Percentiles rank a stretch among this genome's conserved stretches.
These are phyloP conservation scores for Myxozyma geophila DNA, from an alignment of 805 yeast genomes.

Conservation along the genomic window DNA sequence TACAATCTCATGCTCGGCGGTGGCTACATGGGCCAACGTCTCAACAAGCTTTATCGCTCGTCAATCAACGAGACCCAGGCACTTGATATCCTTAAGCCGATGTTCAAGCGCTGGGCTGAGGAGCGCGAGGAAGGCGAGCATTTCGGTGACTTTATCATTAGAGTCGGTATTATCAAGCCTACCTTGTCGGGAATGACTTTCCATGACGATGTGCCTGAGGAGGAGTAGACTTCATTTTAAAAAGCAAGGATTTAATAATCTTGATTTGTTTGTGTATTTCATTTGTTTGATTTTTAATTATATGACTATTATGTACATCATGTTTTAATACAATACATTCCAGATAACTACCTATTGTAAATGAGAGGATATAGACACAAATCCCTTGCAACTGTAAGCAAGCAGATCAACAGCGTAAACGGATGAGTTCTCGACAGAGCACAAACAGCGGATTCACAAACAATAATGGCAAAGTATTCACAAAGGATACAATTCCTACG, in stretches of 20 bases:
- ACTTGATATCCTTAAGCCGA: constrained; percentile 71
- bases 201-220: constrained; percentile 89
- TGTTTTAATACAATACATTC: background rate
- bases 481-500: no score
- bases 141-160: constrained; percentile 89
- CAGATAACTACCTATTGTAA: background rate
- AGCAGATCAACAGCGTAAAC: no score
- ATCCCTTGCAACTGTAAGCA: background rate
- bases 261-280: background rate
- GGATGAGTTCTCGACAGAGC: no score
- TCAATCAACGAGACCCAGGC: constrained; percentile 92
- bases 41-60: constrained; percentile 85
- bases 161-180: constrained; percentile 85
- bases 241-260: background rate
- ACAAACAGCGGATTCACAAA: no score
- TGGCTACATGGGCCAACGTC: constrained; percentile 89
- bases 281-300: background rate
- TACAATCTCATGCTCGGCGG: constrained; percentile 96
- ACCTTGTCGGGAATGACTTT: constrained; percentile 89
- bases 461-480: no score
- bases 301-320: background rate
- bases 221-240: constrained; percentile 11
- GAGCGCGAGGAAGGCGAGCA: constrained; percentile 92
- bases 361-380: background rate
- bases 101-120: constrained; percentile 91